These are phyloP conservation scores for Eucalyptus microcorys DNA, from an alignment of 345 rosid species.

Conservation along the genomic window DNA sequence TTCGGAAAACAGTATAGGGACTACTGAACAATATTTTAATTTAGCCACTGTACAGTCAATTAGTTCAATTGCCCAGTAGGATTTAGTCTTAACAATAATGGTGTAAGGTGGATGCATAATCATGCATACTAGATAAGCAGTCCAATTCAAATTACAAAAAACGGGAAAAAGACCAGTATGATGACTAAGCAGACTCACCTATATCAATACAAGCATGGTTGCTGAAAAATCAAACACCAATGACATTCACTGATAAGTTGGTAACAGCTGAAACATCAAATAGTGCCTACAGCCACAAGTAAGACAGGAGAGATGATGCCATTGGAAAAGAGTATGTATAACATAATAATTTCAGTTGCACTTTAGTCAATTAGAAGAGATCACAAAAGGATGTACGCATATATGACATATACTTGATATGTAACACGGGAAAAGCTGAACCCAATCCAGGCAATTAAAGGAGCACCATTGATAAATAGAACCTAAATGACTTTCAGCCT, in stretches of 20 bases:
- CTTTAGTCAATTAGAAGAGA: background rate
- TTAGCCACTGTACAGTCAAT: background rate
- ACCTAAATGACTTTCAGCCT: background rate
- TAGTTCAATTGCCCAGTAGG: background rate
- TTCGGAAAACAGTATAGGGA: background rate
- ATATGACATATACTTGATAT: background rate
- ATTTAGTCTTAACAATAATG: background rate
- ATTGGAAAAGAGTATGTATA: background rate
- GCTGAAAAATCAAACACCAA: slow-evolving; percentile 98
- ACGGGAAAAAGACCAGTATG: background rate
- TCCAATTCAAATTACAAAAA: background rate
- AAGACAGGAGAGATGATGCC: background rate
- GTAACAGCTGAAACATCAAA: slow-evolving; percentile 92
- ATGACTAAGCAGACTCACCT: slow-evolving; percentile 25
- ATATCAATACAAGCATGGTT: slow-evolving; percentile 79
- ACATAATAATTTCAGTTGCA: background rate
- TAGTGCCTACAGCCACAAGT: slow-evolving; percentile 60
- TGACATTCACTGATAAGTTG: slow-evolving; percentile 79
- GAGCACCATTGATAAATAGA: background rate
- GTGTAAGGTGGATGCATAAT: background rate
- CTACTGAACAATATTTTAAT: background rate
- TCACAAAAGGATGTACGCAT: background rate
- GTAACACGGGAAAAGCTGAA: background rate
- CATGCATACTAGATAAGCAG: background rate
- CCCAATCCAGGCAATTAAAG: background rate